These are phyloP conservation scores for Penicillium riverlandense DNA, from an alignment of 495 filamentous ascomycete species.

Conservation along the genomic window DNA sequence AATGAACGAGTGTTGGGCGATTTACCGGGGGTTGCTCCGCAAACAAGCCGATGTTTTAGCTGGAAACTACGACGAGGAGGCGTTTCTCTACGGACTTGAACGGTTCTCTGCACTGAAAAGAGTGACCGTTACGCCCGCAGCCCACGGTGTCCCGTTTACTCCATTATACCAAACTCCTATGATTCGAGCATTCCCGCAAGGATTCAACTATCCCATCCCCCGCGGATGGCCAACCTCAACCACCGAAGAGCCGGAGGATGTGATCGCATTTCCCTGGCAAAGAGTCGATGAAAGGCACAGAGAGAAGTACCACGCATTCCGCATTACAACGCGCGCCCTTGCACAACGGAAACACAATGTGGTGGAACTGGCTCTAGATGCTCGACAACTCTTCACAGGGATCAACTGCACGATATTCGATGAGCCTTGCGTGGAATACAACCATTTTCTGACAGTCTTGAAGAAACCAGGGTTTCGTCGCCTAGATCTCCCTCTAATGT, in stretches of 20 bases:
- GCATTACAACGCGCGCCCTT: conserved; percentile 2
- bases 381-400: conserved; percentile 3
- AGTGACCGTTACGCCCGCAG: conserved; percentile 15
- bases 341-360: conserved; percentile 5
- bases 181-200: conserved; percentile 14
- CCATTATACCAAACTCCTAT: conserved; percentile 18
- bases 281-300: conserved; percentile 1
- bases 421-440: conserved; percentile 8
- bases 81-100: conserved; percentile 9
- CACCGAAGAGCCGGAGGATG: not conserved
- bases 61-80: conserved; percentile 2
- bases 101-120: conserved; percentile 13
- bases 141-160: conserved; percentile 11
- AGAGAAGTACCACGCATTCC: conserved; percentile 8
- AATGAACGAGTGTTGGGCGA: conserved; percentile 1
- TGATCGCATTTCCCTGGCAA: conserved; percentile 2
- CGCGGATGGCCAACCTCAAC: conserved; percentile 10
- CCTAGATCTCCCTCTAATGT: conserved; percentile 1
- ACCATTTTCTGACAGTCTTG: not conserved
- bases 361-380: conserved; percentile 6
- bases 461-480: conserved; percentile 2
- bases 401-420: conserved; percentile 10
- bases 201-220: conserved; percentile 15
- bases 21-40: conserved; percentile 2
- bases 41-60: conserved; percentile 3